phyloP scores from a whole-genome alignment of 345 rosid genomes.

The Brassica rapa region DNA sequence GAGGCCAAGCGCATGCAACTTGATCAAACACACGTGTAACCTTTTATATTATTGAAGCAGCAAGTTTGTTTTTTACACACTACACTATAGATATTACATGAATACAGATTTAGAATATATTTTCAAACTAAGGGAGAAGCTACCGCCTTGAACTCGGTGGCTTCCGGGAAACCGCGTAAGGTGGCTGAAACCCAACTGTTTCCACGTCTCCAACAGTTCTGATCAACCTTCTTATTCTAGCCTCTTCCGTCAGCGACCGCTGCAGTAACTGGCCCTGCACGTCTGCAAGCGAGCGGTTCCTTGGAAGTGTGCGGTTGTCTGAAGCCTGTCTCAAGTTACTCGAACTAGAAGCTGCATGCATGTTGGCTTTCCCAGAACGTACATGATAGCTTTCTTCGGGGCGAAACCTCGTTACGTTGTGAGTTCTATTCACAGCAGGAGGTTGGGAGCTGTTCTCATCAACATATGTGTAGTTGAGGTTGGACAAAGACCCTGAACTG shows the following conservation, averaged over 20 bases:
- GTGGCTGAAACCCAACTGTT: conserved; percentile 67
- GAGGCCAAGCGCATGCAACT: conserved; percentile 13
- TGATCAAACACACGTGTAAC: conserved; percentile 19
- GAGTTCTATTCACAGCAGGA: conserved; percentile 31
- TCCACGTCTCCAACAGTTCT: conserved; percentile 81
- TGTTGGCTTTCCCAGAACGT: conserved; percentile 39
- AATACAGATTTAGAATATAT: neutral
- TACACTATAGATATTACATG: conserved; percentile 4
- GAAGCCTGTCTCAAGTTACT: conserved; percentile 35
- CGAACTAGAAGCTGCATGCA: conserved; percentile 47
- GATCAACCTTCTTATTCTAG: conserved; percentile 56
- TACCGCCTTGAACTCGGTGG: conserved; percentile 39
- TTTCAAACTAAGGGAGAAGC: conserved; percentile 9
- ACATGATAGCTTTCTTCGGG: conserved; percentile 46
- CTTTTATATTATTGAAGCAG: conserved; percentile 18
- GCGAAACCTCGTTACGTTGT: conserved; percentile 57
- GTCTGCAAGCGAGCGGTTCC: conserved; percentile 71
- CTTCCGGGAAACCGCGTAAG: conserved; percentile 45
- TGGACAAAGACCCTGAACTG: conserved; percentile 59
- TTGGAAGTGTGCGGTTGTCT: conserved; percentile 45
- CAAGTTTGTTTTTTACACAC: conserved; percentile 5
- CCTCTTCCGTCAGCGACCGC: conserved; percentile 63
- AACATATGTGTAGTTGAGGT: conserved; percentile 51
- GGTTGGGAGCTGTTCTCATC: conserved; percentile 51
- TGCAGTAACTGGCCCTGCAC: conserved; percentile 62